Percentiles rank a stretch among this genome's conserved stretches.
Evolutionary conservation across 2,329 filamentous ascomycete species (phyloP).

Genomic region (Chaetoscypha palmicola): DNA sequence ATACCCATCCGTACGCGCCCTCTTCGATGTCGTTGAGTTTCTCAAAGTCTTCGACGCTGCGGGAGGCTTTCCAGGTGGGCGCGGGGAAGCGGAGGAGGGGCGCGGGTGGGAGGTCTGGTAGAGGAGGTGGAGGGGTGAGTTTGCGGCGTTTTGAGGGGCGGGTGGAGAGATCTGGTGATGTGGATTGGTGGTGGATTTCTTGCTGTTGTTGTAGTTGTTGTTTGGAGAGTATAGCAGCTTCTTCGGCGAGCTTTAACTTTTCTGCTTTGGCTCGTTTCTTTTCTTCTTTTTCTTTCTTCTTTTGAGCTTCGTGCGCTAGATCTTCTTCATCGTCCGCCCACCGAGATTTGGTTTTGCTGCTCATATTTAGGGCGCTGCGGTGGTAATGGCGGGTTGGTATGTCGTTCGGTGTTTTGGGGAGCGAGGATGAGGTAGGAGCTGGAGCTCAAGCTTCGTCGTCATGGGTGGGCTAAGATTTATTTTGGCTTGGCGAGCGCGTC

Average conservation of each 20-base stretch:
- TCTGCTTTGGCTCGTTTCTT: conserved; percentile 79
- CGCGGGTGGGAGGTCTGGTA: conserved; percentile 34
- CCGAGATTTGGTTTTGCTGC: conserved; percentile 50
- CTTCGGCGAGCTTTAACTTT: conserved; percentile 65
- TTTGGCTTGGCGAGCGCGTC: conserved; percentile 6
- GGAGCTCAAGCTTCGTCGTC: conserved; percentile 3
- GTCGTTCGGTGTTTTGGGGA: conserved; percentile 3
- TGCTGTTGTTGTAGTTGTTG: conserved; percentile 33
- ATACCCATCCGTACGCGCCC: conserved; percentile 92
- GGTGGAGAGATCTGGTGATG: conserved; percentile 37
- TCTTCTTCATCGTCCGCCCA: conserved; percentile 87
- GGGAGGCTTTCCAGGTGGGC: conserved; percentile 60
- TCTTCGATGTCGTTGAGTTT: conserved; percentile 96
- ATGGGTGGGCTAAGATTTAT: conserved; percentile 9
- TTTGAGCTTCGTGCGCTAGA: conserved; percentile 61
- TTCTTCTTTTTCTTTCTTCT: conserved; percentile 78
- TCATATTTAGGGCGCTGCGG: conserved; percentile 16
- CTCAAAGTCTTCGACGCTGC: conserved; percentile 82
- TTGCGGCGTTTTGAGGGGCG: conserved; percentile 58
- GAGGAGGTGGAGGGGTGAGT: conserved; percentile 30
- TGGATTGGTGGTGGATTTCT: conserved; percentile 29
- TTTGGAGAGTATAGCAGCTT: conserved; percentile 29
- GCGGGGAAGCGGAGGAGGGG: conserved; percentile 66
- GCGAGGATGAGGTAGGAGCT: conserved; percentile 3
- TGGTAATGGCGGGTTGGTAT: conserved; percentile 5